These are phyloP conservation scores for Phytophthora chlamydospora DNA, from an alignment of 352 stramenopile species.

Conservation along the genomic window DNA sequence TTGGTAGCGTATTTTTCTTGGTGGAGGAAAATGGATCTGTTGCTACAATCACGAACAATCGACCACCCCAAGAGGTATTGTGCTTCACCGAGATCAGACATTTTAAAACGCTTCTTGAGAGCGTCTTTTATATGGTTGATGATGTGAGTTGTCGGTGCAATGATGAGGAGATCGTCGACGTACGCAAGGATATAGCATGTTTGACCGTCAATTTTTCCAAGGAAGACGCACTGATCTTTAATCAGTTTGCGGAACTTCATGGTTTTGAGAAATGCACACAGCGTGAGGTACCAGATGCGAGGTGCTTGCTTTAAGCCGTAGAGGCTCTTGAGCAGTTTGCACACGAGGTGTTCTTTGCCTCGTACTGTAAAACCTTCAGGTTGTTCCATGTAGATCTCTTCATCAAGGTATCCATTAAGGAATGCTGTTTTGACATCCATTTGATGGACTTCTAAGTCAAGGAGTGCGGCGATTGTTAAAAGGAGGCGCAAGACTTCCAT, in stretches of 20 bases:
- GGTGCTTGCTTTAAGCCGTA: slow-evolving; percentile 18
- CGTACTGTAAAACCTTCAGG: slow-evolving; percentile 7
- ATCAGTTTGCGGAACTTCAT: slow-evolving; percentile 18
- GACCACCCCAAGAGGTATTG: slow-evolving; percentile 21
- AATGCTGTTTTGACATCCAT: slow-evolving; percentile 28
- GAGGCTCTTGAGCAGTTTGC: slow-evolving; percentile 6
- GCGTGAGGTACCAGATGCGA: slow-evolving; percentile 16
- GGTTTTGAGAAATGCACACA: slow-evolving; percentile 10
- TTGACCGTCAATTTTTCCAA: slow-evolving; percentile 5
- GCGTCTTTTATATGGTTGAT: slow-evolving; percentile 16
- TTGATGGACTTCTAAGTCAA: slow-evolving; percentile 19
- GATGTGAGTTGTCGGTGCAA: slow-evolving; percentile 10
- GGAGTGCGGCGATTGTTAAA: slow-evolving; percentile 11
- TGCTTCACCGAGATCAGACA: slow-evolving; percentile 17
- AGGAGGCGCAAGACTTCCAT: slow-evolving; percentile 17
- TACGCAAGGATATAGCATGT: slow-evolving; percentile 27
- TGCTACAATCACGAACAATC: slow-evolving; percentile 16
- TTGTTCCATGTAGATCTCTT: slow-evolving; percentile 17
- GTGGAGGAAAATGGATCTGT: slow-evolving; percentile 16
- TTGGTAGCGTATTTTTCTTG: slow-evolving; percentile 27
- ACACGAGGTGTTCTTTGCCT: slow-evolving; percentile 7
- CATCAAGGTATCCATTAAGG: slow-evolving; percentile 13
- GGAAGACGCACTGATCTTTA: slow-evolving; percentile 23
- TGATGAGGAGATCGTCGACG: slow-evolving; percentile 22
- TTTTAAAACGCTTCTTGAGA: slow-evolving; percentile 20